Conservation (phyloP, 208 protist species). For the Acanthamoeba healyi region DNA sequence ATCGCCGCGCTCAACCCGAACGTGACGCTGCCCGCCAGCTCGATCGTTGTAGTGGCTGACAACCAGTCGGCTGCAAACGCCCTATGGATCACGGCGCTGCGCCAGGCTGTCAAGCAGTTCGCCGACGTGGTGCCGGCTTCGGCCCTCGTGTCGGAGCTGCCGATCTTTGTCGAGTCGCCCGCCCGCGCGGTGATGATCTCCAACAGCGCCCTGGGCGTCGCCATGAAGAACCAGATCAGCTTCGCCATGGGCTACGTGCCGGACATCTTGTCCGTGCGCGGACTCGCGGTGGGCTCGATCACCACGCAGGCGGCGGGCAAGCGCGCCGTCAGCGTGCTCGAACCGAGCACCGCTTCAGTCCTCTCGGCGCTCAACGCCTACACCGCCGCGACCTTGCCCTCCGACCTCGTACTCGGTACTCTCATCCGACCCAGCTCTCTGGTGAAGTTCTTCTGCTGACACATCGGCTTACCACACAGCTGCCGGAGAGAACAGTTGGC, state of each 20-base stretch:
- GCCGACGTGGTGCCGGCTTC: neutral
- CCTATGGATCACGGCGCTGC: neutral
- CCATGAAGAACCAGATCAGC: neutral
- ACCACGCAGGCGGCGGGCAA: neutral
- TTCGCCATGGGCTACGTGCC: constrained; percentile 10
- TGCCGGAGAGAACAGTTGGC: neutral
- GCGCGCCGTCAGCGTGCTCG: neutral
- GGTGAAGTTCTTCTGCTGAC: no score
- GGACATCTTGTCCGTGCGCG: neutral
- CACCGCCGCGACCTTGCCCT: neutral
- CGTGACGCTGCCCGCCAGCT: neutral
- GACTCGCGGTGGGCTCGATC: neutral
- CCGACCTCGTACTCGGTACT: neutral
- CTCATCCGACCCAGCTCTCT: no score
- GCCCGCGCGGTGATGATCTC: neutral
- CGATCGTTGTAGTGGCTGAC: neutral
- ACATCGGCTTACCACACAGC: no score
- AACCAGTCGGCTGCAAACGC: neutral
- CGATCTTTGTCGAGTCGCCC: neutral
- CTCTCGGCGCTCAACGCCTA: neutral
- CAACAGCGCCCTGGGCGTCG: neutral
- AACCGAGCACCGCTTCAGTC: neutral
- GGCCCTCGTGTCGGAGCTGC: neutral
- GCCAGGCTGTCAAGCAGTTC: neutral
- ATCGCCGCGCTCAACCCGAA: neutral